Conservation (phyloP, 108 stramenopile species). For the Pseudonitzschia multiseries region DNA sequence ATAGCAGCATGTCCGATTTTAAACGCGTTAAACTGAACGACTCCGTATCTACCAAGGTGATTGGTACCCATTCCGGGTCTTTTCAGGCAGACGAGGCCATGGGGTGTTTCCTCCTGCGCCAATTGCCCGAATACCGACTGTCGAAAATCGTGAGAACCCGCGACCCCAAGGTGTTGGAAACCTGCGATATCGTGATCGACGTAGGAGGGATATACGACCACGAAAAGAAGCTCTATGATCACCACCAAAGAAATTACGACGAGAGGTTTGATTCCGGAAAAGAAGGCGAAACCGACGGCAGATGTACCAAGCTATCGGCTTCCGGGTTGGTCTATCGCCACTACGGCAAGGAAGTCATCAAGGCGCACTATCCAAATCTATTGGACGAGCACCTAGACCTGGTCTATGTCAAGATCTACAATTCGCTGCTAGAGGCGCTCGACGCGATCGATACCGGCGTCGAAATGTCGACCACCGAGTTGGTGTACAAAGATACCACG, state of each 20-base stretch:
- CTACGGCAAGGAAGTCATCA: conserved; percentile 92
- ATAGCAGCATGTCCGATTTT: conserved; percentile 27
- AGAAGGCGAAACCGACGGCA: conserved; percentile 35
- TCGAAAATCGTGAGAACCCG: conserved; percentile 88
- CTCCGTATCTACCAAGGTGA: conserved; percentile 51
- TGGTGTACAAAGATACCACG: conserved; percentile 84
- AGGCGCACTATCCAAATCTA: conserved; percentile 64
- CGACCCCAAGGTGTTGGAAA: conserved; percentile 70
- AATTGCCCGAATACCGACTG: conserved; percentile 70
- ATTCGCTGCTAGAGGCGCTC: conserved; percentile 92
- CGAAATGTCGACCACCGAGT: conserved; percentile 59
- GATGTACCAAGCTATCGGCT: conserved; percentile 87
- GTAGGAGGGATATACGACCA: conserved; percentile 96
- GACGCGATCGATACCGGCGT: conserved; percentile 99
- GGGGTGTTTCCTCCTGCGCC: conserved; percentile 88
- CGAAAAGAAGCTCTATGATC: conserved; percentile 85
- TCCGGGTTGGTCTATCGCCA: conserved; percentile 97
- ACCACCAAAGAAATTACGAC: conserved; percentile 96
- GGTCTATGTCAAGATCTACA: conserved; percentile 78
- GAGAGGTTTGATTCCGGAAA: conserved; percentile 67
- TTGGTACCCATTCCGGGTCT: conserved; percentile 90
- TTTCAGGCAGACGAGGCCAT: conserved; percentile 98
- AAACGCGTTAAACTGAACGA: conserved; percentile 51
- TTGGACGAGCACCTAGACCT: conserved; percentile 52
- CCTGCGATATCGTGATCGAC: conserved; percentile 93